A percentile compares a stretch with the other conserved stretches of the same genome.
Evolutionary conservation across 805 yeast genomes (phyloP).

Genomic region (Sugiyamaella floridensis): DNA sequence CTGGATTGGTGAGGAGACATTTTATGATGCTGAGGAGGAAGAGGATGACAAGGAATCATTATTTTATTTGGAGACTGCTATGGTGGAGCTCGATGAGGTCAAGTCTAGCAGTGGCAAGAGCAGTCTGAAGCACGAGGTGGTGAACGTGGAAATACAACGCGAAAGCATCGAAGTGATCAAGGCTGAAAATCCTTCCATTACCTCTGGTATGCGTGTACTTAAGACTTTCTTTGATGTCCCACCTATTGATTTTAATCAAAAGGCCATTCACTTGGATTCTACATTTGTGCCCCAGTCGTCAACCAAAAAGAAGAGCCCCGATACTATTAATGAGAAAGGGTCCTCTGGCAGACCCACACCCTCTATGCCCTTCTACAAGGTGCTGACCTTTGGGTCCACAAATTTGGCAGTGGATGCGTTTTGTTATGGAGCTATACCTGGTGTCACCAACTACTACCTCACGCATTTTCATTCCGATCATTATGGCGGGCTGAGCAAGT

Average conservation of each 20-base stretch:
- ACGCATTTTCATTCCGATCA: conserved; percentile 91
- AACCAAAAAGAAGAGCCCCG: neutral
- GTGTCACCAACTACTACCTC: conserved; percentile 27
- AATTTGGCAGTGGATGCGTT: conserved; percentile 35
- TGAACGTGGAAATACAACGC: too few relatives aligned
- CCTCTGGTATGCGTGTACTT: too few relatives aligned
- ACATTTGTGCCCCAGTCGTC: neutral
- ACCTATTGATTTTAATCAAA: neutral
- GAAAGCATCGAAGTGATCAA: too few relatives aligned
- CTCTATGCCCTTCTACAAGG: conserved; percentile 28
- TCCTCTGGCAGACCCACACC: neutral
- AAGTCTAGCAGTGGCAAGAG: neutral
- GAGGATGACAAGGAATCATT: neutral
- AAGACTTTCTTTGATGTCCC: neutral
- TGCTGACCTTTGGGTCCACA: conserved; percentile 23
- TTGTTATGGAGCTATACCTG: conserved; percentile 30
- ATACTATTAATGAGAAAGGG: neutral
- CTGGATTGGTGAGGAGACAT: neutral
- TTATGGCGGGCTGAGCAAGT: conserved; percentile 74
- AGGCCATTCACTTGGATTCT: neutral
- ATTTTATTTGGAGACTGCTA: neutral
- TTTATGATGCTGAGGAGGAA: neutral
- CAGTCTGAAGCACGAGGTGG: too few relatives aligned
- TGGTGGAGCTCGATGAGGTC: neutral
- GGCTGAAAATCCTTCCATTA: too few relatives aligned